Evolutionary conservation across 805 yeast species (phyloP).

Genomic region (Metschnikowia vanudenii): DNA sequence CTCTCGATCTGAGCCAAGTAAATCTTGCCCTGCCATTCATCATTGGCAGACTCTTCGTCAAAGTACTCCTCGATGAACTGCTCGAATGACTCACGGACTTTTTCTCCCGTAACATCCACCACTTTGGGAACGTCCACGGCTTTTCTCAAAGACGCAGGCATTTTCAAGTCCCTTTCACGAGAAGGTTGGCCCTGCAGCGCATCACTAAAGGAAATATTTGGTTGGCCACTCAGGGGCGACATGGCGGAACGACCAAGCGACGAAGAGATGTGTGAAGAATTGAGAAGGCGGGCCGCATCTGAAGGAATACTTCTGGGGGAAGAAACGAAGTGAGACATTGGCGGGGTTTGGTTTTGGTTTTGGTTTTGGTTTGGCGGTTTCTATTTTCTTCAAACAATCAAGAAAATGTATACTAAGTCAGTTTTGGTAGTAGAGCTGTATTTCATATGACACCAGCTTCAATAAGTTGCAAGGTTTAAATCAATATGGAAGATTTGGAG

Average conservation of each 20-base stretch:
- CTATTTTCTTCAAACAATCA: background rate
- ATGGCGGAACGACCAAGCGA: conserved; percentile 39
- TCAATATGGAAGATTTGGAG: too few species aligned
- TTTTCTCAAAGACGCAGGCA: conserved; percentile 19
- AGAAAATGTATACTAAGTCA: too few species aligned
- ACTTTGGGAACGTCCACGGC: conserved; percentile 67
- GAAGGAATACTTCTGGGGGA: conserved; percentile 45
- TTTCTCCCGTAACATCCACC: conserved; percentile 87
- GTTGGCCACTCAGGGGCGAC: conserved; percentile 30
- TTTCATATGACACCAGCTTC: too few species aligned
- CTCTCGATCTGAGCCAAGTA: conserved; percentile 80
- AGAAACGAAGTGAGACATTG: conserved; percentile 43
- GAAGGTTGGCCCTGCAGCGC: conserved; percentile 31
- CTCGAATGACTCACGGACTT: conserved; percentile 89
- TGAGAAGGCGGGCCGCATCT: conserved; percentile 41
- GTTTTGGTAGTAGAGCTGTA: too few species aligned
- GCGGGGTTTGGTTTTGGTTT: background rate
- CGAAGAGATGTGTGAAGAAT: conserved; percentile 43
- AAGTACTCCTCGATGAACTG: conserved; percentile 69
- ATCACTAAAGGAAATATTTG: conserved; percentile 21
- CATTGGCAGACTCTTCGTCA: conserved; percentile 36
- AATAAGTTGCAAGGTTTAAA: too few species aligned
- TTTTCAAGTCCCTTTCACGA: conserved; percentile 57
- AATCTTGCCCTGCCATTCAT: conserved; percentile 50
- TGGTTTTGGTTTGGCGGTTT: background rate